These are phyloP conservation scores for Kwoniella newhampshirensis DNA, from an alignment of 768 basidiomycete genomes.

Conservation along the genomic window DNA sequence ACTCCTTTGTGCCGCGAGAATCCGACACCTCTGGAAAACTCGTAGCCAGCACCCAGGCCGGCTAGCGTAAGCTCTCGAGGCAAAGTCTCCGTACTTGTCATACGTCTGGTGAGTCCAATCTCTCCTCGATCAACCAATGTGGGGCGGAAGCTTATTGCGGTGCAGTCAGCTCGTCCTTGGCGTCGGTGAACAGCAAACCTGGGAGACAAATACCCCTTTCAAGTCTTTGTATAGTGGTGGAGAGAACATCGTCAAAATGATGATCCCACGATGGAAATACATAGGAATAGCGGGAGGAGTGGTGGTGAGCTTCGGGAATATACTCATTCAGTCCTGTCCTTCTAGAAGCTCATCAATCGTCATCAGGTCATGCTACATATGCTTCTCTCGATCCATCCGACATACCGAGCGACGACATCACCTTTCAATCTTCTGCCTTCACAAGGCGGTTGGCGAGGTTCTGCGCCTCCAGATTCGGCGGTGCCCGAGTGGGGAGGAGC, in stretches of 20 bases:
- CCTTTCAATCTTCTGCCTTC: slow-evolving; percentile 37
- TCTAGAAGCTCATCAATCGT: not conserved
- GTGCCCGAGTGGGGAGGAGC: slow-evolving; percentile 25
- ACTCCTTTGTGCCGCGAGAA: no score
- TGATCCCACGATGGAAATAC: slow-evolving; percentile 50
- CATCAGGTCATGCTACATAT: slow-evolving; percentile 48
- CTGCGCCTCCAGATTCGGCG: slow-evolving; percentile 27
- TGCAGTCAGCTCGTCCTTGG: no score
- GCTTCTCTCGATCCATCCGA: slow-evolving; percentile 48
- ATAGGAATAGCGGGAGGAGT: slow-evolving; percentile 41
- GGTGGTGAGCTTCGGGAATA: slow-evolving; percentile 29
- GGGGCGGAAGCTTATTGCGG: no score
- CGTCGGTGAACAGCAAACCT: no score
- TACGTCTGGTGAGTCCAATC: no score
- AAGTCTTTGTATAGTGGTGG: no score
- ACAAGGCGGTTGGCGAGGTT: slow-evolving; percentile 7
- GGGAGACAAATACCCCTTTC: no score
- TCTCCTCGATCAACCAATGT: no score
- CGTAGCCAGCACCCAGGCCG: no score
- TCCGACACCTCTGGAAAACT: no score
- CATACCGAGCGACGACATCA: slow-evolving; percentile 49
- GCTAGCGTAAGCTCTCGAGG: no score
- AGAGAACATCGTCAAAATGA: slow-evolving; percentile 29
- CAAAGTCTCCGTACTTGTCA: no score
- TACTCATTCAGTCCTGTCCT: not conserved